A percentile compares a stretch with the other conserved stretches of the same genome.
These are phyloP conservation scores for Aulographum hederae DNA, from an alignment of 2,329 filamentous ascomycete genomes.

Conservation along the genomic window DNA sequence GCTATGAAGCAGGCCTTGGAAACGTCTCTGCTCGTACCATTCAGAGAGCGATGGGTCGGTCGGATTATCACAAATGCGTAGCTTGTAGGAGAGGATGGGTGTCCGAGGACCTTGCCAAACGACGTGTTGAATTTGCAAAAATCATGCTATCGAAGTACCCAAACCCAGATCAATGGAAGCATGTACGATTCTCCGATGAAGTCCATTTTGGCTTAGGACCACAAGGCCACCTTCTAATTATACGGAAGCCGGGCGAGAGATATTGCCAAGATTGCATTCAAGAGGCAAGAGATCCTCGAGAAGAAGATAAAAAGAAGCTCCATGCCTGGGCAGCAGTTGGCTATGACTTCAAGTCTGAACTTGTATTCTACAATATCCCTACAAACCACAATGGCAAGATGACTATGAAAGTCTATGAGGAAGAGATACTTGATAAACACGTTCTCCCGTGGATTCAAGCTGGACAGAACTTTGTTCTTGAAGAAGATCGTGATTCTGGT, in stretches of 20 bases:
- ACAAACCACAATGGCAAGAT: conserved; percentile 3
- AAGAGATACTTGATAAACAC: conserved; percentile 2
- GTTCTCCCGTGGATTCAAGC: conserved; percentile 3
- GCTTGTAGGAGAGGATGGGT: not conserved
- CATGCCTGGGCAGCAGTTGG: conserved; percentile 4
- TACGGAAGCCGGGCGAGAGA: conserved; percentile 2
- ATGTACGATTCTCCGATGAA: conserved; percentile 3
- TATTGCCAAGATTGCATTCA: conserved; percentile 2
- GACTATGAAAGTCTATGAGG: conserved; percentile 2
- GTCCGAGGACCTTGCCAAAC: not conserved
- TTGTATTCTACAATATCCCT: conserved; percentile 3
- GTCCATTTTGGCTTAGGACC: conserved; percentile 2
- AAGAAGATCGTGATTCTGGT: conserved; percentile 4
- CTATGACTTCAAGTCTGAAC: conserved; percentile 4
- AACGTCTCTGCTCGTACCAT: not conserved
- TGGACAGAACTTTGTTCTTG: conserved; percentile 4
- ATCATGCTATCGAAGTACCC: conserved; percentile 2
- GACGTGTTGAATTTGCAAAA: conserved; percentile 1
- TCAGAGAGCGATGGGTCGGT: not conserved
- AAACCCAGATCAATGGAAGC: conserved; percentile 2
- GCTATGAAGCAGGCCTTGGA: not conserved
- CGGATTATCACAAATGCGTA: not conserved
- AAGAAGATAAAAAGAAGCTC: not conserved
- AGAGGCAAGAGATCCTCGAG: not conserved
- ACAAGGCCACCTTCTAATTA: conserved; percentile 3